A percentile compares a stretch with the other conserved stretches of the same genome.
phyloP scores from a whole-genome alignment of 352 stramenopile genomes.

The Phytophthora agathidicida region DNA sequence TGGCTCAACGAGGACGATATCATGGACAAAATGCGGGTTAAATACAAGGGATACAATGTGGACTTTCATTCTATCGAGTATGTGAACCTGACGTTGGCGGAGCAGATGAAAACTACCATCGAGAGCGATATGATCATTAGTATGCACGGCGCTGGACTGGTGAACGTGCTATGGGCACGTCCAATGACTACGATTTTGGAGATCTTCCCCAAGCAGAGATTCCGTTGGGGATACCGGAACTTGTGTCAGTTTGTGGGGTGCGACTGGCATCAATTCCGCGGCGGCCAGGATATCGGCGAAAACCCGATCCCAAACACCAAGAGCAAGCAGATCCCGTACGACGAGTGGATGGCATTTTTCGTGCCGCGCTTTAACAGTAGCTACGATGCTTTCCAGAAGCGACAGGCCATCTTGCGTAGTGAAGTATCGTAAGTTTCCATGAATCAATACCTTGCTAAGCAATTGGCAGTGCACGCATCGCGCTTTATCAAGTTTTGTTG shows the following conservation, averaged over 20 bases:
- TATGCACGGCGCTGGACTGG: slow-evolving; percentile 84
- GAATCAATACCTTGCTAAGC: too few relatives aligned
- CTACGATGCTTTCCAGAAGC: slow-evolving; percentile 24
- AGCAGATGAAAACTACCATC: slow-evolving; percentile 72
- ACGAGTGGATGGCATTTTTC: slow-evolving; percentile 65
- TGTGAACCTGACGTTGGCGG: slow-evolving; percentile 51
- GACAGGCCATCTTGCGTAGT: slow-evolving; percentile 21
- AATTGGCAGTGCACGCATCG: too few relatives aligned
- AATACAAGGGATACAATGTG: slow-evolving; percentile 42
- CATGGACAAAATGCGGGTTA: slow-evolving; percentile 40
- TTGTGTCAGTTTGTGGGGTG: slow-evolving; percentile 77
- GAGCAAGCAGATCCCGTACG: slow-evolving; percentile 57
- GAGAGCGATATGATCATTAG: slow-evolving; percentile 80
- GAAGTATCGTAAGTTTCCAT: too few relatives aligned
- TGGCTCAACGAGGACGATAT: slow-evolving; percentile 76
- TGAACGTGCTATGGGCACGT: slow-evolving; percentile 76
- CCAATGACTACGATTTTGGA: slow-evolving; percentile 67
- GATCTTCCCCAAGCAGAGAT: slow-evolving; percentile 66
- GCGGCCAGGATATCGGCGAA: slow-evolving; percentile 38
- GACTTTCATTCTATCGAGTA: slow-evolving; percentile 71
- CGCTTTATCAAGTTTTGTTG: too few relatives aligned
- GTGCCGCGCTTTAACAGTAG: slow-evolving; percentile 37
- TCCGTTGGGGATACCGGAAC: slow-evolving; percentile 80
- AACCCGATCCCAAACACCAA: slow-evolving; percentile 44
- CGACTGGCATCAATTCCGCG: slow-evolving; percentile 64